These are phyloP conservation scores for Gaertneriomyces semiglobifer DNA, from an alignment of 192 early-diverging fungal species.

Conservation along the genomic window DNA sequence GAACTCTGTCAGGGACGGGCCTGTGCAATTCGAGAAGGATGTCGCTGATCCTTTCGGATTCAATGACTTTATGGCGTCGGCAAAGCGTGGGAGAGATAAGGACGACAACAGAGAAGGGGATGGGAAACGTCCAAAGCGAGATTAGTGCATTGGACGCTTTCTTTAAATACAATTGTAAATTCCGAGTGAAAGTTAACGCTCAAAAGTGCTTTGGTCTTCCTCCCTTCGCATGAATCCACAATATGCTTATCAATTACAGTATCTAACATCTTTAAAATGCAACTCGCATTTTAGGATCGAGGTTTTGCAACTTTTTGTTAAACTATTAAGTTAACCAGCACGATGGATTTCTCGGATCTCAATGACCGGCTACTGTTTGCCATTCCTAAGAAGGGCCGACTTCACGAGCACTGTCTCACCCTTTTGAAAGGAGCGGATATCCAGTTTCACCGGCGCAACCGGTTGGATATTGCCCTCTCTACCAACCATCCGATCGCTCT, in stretches of 20 bases:
- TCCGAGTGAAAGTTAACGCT: too few species aligned
- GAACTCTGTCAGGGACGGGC: slow-evolving; percentile 63
- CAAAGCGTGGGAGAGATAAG: slow-evolving; percentile 56
- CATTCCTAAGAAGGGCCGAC: slow-evolving; percentile 98
- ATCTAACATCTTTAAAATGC: too few species aligned
- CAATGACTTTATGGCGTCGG: slow-evolving; percentile 75
- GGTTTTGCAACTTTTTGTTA: neutral
- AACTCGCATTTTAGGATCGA: neutral
- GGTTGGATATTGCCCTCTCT: slow-evolving; percentile 95
- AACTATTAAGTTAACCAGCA: neutral
- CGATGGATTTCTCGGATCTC: slow-evolving; percentile 42
- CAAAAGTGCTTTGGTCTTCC: too few species aligned
- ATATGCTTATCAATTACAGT: too few species aligned
- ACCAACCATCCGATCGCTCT: slow-evolving; percentile 91
- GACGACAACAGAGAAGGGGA: neutral
- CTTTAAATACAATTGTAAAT: too few species aligned
- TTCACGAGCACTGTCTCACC: slow-evolving; percentile 82
- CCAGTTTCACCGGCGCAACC: slow-evolving; percentile 88
- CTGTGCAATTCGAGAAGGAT: slow-evolving; percentile 93
- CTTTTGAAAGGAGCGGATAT: slow-evolving; percentile 90
- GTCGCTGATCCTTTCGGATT: slow-evolving; percentile 87
- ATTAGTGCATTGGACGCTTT: neutral
- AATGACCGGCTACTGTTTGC: slow-evolving; percentile 73
- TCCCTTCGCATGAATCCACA: too few species aligned
- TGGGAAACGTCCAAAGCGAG: neutral